Conservation (phyloP, 2,329 filamentous ascomycete genomes). For the Apiospora malaysiana region DNA sequence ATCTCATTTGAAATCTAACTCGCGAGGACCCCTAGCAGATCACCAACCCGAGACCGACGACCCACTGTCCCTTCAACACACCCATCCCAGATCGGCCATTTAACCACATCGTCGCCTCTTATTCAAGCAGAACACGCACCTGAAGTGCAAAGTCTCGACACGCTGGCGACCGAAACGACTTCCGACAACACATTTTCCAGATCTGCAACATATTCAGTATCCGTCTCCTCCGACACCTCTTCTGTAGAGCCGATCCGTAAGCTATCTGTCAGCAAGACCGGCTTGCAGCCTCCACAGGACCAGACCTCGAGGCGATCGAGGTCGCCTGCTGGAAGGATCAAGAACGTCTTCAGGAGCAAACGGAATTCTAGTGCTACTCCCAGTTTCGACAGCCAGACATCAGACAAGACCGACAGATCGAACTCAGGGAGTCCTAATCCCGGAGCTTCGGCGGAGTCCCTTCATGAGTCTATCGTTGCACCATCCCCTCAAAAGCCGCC, state of each 20-base stretch:
- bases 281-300: conserved; percentile 49
- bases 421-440: conserved; percentile 27
- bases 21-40: conserved; percentile 30
- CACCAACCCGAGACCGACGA: conserved; percentile 36
- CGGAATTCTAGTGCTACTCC: conserved; percentile 52
- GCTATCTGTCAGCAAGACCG: conserved; percentile 43
- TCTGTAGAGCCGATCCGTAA: conserved; percentile 35
- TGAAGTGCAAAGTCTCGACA: conserved; percentile 48
- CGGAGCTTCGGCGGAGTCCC: conserved; percentile 27
- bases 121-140: conserved; percentile 63
- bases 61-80: conserved; percentile 61
- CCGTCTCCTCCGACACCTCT: conserved; percentile 34
- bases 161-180: conserved; percentile 32
- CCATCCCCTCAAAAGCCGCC: conserved; percentile 28
- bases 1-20: conserved; percentile 27
- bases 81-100: conserved; percentile 70
- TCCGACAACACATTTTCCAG: conserved; percentile 33
- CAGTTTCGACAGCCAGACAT: conserved; percentile 47
- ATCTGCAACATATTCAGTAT: conserved; percentile 46
- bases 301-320: conserved; percentile 61
- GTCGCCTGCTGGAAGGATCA: conserved; percentile 75
- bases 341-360: conserved; percentile 70
- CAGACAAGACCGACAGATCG: conserved; percentile 29
- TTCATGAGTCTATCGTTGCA: conserved; percentile 33
- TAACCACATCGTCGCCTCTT: conserved; percentile 72